Base-by-base conservation (phyloP, 2,329 filamentous ascomycete species). In the Botryotinia globosa region DNA sequence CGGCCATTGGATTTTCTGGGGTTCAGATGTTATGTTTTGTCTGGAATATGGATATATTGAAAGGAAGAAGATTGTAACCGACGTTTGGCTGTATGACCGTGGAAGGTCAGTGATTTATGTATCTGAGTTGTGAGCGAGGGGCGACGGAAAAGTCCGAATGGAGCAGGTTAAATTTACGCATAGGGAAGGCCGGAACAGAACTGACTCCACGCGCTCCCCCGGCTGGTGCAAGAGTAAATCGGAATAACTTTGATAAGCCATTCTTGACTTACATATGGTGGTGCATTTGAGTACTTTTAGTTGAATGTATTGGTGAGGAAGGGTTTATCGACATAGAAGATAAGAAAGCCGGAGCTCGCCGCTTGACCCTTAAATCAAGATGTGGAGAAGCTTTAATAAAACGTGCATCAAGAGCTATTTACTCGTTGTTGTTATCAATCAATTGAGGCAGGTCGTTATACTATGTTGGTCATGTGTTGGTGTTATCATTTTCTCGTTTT, bases 1-100 rank as follows among this genome's bases (percentile, higher is more conserved):
- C 74, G 22, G 79, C 78, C 79, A 80, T 80, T 42, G 12, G 44
- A 16, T 39, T 20, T 45, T 18, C 25, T 48, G 9, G 34, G 29
- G 18, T 42, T 32, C 29, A 10, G 18, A 42, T 56, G 18, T 42
- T 67, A 3, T 32, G 10, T 32, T 56, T 20, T 10, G 34, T 3
- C 25, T 54, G 7, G 34, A 29, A 32, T 34, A 18, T n/a, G n/a
- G n/a, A n/a, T 68, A 25, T 29, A 16, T 2, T 3, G 1, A 25
- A 56, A 32, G 48, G 34, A 42, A 56, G 25, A 22, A 32, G n/a
- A 16, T 25, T 56, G 10, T 42, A 9, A 39, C 32, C 3, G 45
- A 18, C 8, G 25, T 20, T 56, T 32, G 32, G 16, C 14, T n/a
- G n/a, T 29, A 39, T 29, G 16, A 42, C 16, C 4, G n/a, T 39